Evolutionary conservation across 371 early-diverging fungal species (phyloP), one percentile per base, ranked within the genome.

Genomic region (Syncephalastrum sp.): DNA sequence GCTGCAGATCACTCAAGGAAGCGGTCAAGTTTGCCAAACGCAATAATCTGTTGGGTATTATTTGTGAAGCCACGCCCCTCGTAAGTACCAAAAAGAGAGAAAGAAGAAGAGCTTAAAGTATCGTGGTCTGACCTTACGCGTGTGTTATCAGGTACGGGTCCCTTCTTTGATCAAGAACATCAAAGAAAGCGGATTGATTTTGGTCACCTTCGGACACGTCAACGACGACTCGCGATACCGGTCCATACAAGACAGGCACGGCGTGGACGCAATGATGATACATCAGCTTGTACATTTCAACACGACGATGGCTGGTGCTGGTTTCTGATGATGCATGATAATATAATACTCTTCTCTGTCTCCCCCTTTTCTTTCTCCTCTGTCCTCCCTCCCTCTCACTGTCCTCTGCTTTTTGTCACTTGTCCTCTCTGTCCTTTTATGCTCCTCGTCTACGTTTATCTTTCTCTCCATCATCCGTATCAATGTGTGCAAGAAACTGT

Each of bases 141-240:
- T 56, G 6, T 25, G 21, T 25, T 43, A 45, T 27, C 76, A 91
- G 87, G 86, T 93, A 33, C 89, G 91, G 67, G 93, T 94, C 6
- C 97, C 98, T 1, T 79, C 84, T 12, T 67, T 97, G 47, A 91
- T 96, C 61, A 83, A 84, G 25, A 88, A 89, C 24, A 88, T 95
- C 57, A 97, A 97, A 63, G 90, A 94, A 67, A 87, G 87, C 44
- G 97, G 98, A 0, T 63, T 97, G 42, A 82, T 97, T 38, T 71
- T 96, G 51, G 86, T 91, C 0, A 92, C 95, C 15, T 92, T 91
- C 71, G 98, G 97, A 1, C 60, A 68, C 14, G 79, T 77, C 19
- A 96, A 96, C 67, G 65, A 73, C 21, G 82, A 85, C 50, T 61
- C 75, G 13, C 65, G 65, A 13, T 79, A 82, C 55, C 84, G 91